A percentile compares a stretch with the other conserved stretches of the same genome.
These are phyloP conservation scores for Cladosporium austrohemisphaericum DNA, from an alignment of 2,329 filamentous ascomycete genomes.

Conservation along the genomic window DNA sequence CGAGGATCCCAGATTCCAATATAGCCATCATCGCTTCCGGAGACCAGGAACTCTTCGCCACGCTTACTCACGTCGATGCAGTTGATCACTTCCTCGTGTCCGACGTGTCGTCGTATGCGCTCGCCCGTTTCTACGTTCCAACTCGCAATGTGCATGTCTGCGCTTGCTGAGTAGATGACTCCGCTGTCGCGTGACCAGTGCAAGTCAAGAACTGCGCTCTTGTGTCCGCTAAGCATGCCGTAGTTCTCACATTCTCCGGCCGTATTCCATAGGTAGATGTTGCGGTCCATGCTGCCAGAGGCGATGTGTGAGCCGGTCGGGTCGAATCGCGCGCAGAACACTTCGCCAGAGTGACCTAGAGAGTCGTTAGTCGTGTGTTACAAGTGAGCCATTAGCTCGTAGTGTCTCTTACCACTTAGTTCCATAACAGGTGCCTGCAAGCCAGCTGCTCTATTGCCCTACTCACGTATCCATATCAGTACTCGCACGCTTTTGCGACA, in stretches of 20 bases:
- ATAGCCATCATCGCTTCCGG: constrained; percentile 87
- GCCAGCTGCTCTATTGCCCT: constrained; percentile 76
- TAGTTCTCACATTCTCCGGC: constrained; percentile 95
- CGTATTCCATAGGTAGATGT: constrained; percentile 90
- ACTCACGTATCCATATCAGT: constrained; percentile 26
- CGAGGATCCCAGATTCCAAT: constrained; percentile 96
- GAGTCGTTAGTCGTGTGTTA: constrained; percentile 13
- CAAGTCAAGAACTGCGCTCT: constrained; percentile 83
- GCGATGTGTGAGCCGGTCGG: constrained; percentile 83
- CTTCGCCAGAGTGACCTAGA: constrained; percentile 68
- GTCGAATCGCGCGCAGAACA: constrained; percentile 88
- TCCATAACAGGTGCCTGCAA: constrained; percentile 94
- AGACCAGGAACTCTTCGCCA: constrained; percentile 85
- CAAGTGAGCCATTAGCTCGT: background rate
- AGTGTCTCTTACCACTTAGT: constrained; percentile 62
- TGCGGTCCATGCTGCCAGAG: constrained; percentile 91
- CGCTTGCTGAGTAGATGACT: constrained; percentile 85
- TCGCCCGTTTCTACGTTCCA: constrained; percentile 94
- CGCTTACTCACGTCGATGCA: constrained; percentile 81
- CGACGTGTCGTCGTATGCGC: constrained; percentile 84
- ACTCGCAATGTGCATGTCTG: constrained; percentile 87
- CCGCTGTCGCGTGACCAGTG: constrained; percentile 96
- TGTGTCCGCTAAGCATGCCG: constrained; percentile 81
- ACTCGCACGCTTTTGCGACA: constrained; percentile 18
- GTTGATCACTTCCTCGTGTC: constrained; percentile 96